Conservation (phyloP, 306 rosid species). For the Cucurbita ficifolia region DNA sequence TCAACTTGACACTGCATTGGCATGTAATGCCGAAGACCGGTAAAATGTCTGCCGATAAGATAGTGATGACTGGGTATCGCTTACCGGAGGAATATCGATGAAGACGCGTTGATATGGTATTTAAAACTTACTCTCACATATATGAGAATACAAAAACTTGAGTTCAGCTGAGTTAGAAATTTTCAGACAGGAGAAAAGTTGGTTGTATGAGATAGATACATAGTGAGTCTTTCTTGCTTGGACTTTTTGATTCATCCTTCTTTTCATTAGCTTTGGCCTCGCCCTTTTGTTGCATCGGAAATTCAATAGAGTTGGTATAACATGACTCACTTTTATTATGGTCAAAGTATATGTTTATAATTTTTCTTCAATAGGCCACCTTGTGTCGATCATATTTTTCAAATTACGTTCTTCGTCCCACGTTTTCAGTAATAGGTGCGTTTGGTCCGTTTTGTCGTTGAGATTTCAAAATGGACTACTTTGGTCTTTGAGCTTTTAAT, state of each 20-base stretch:
- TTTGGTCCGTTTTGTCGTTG: too few species aligned
- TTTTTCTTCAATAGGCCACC: neutral
- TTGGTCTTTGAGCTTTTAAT: too few species aligned
- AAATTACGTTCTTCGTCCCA: too few species aligned
- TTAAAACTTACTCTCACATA: neutral
- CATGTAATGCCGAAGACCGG: constrained; percentile 75
- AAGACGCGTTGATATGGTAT: neutral
- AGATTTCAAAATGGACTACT: too few species aligned
- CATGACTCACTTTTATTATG: neutral
- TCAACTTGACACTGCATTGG: constrained; percentile 66
- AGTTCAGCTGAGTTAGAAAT: constrained; percentile 1
- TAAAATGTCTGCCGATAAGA: constrained; percentile 52
- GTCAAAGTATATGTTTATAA: neutral
- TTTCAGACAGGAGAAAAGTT: neutral
- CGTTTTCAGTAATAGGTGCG: too few species aligned
- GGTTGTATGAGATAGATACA: neutral
- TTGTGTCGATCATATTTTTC: too few species aligned
- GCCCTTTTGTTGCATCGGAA: neutral
- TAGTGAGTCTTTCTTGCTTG: constrained; percentile 1
- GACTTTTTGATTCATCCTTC: neutral
- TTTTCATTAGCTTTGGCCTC: neutral
- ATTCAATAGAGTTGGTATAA: neutral
- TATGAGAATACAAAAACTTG: neutral
- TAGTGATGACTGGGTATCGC: constrained; percentile 40
- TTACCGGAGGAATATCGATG: constrained; percentile 50